These are phyloP conservation scores for Psilocybe azurescens DNA, from an alignment of 768 basidiomycete genomes.

Conservation along the genomic window DNA sequence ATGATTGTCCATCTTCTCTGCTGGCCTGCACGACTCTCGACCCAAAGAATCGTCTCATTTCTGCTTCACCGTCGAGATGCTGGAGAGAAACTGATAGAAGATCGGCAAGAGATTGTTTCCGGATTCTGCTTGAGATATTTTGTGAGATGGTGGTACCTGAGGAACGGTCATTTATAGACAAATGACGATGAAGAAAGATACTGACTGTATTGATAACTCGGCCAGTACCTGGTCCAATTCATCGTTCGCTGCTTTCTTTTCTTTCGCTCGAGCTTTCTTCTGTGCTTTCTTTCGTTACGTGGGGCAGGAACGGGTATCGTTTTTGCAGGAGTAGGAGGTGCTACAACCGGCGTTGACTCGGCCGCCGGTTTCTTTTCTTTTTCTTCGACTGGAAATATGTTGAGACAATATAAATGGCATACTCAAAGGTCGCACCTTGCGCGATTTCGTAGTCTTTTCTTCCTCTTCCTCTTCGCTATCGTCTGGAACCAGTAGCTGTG, in stretches of 20 bases:
- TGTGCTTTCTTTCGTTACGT: conserved; percentile 60
- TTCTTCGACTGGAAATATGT: conserved; percentile 38
- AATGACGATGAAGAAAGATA: conserved; percentile 1
- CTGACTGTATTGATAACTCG: conserved; percentile 81
- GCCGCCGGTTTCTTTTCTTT: conserved; percentile 43
- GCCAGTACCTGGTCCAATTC: conserved; percentile 87
- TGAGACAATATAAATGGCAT: neutral
- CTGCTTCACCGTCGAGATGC: conserved; percentile 87
- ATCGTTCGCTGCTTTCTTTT: conserved; percentile 68
- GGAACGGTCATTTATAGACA: neutral
- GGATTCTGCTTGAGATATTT: conserved; percentile 33
- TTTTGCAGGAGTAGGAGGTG: conserved; percentile 5
- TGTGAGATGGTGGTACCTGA: conserved; percentile 59
- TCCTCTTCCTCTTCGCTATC: conserved; percentile 33
- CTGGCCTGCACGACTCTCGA: conserved; percentile 81
- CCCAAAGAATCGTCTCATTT: conserved; percentile 94
- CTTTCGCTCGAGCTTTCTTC: conserved; percentile 71
- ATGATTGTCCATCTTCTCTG: conserved; percentile 41
- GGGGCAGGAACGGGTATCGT: conserved; percentile 19
- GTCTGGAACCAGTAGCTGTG: conserved; percentile 45
- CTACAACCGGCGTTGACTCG: conserved; percentile 4
- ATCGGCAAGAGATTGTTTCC: conserved; percentile 44
- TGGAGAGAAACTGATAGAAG: conserved; percentile 82
- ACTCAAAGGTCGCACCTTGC: conserved; percentile 35
- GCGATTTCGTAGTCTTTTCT: conserved; percentile 35